Evolutionary conservation across 257 asterid species (phyloP).

Genomic region (Solanum paucissectum): DNA sequence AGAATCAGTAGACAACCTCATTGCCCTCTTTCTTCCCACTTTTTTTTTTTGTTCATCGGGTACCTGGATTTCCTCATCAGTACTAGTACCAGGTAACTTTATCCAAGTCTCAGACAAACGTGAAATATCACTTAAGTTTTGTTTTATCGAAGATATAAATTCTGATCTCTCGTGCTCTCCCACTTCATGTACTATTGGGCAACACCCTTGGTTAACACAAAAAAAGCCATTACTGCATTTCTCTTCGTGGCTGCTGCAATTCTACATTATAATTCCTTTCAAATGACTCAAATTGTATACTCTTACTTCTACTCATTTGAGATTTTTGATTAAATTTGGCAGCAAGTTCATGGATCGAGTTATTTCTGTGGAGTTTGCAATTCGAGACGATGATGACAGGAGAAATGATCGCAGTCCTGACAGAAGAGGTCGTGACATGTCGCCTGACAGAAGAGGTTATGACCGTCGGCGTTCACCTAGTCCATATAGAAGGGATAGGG

Average conservation of each 20-base stretch:
- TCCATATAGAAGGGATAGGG: slow-evolving; percentile 68
- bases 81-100: not conserved
- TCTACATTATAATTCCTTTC: not conserved
- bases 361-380: slow-evolving; percentile 79
- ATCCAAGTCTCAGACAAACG: not conserved
- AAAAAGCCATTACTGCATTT: not conserved
- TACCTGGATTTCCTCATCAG: not conserved
- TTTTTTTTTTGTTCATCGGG: not conserved
- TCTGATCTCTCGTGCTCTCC: not conserved
- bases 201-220: not conserved
- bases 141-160: not conserved
- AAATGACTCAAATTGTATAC: not conserved
- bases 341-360: slow-evolving; percentile 86
- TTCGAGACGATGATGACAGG: slow-evolving; percentile 67
- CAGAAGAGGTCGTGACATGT: slow-evolving; percentile 60
- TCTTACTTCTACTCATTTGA: not conserved
- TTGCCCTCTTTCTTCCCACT: not conserved
- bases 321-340: slow-evolving; percentile 9
- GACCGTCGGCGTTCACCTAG: slow-evolving; percentile 70
- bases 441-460: slow-evolving; percentile 49
- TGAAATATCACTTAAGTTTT: not conserved
- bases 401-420: slow-evolving; percentile 72
- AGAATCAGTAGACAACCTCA: not conserved
- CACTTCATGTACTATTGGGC: not conserved
- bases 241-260: not conserved